Evolutionary conservation across 345 rosid species (phyloP), one percentile per base, ranked within the genome.

Genomic region (Punica granatum): DNA sequence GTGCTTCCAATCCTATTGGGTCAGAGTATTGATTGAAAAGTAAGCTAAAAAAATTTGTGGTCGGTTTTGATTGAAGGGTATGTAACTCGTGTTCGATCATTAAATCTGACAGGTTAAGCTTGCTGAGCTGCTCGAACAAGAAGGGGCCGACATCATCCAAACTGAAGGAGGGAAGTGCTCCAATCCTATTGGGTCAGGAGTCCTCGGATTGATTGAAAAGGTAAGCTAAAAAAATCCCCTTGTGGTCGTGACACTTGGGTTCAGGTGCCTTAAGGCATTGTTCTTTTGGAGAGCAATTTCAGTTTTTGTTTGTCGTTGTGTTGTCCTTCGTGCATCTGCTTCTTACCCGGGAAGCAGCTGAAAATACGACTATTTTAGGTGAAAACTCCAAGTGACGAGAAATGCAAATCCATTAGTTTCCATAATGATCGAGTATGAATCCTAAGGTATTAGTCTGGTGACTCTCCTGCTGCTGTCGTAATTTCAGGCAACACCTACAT

Each of bases 91-190:
- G 49, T 11, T 44, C 7, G 15, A 16, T 8, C 19, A n/a, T 8
- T 5, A 6, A 49, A 19, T 36, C 44, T 0, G 66, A 71, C 77
- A 86, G 90, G 83, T 78, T 76, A 86, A 77, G 77, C 85, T 86
- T 33, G 90, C 90, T 46, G 90, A 84, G 81, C 64, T 32, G 72
- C 73, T 86, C 65, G 88, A 86, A 67, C 75, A 48, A 61, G 90
- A 86, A 77, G 90, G 88, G 58, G 88, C 51, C 31, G 88, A 84
- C 72, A 60, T 86, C 66, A 83, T 86, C 69, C 90, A 86, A 74
- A 86, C 88, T 0, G 90, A 86, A 75, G 88, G 90, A 60, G 90
- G 88, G 51, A 86, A 86, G 66, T 81, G 82, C 67, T 83, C 86
- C 59, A 80, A 69, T 69, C 90, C 90, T 64, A 77, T 86, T 33